Conservation (phyloP, 1,284 basidiomycete genomes). For the Rhizoctonia solani region DNA sequence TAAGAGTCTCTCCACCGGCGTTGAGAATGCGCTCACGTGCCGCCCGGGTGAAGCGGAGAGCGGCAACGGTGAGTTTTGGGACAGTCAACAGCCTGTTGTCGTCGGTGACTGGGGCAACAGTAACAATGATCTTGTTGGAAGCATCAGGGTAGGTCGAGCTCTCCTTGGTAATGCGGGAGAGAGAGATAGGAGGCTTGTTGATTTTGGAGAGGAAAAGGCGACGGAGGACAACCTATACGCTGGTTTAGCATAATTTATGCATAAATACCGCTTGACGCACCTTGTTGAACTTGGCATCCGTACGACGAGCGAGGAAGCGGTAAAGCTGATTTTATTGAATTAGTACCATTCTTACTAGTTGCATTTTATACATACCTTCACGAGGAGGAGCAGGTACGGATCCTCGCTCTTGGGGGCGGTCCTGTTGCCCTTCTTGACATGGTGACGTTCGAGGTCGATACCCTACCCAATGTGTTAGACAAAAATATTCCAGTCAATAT, state of each 20-base stretch:
- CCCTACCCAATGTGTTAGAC: slow-evolving; percentile 67
- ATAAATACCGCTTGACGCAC: slow-evolving; percentile 47
- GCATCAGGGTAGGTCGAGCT: slow-evolving; percentile 71
- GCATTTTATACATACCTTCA: slow-evolving; percentile 73
- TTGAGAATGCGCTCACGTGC: slow-evolving; percentile 95
- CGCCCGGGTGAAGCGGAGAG: slow-evolving; percentile 91
- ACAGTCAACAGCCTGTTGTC: slow-evolving; percentile 87
- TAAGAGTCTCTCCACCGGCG: slow-evolving; percentile 93
- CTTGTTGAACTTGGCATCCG: slow-evolving; percentile 97
- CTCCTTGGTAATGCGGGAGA: slow-evolving; percentile 87
- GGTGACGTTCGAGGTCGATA: slow-evolving; percentile 97
- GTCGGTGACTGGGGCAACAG: slow-evolving; percentile 93
- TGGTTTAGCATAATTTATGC: slow-evolving; percentile 25
- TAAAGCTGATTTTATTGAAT: slow-evolving; percentile 71
- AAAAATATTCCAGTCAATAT: not conserved
- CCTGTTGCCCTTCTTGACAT: slow-evolving; percentile 98
- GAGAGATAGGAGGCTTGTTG: slow-evolving; percentile 96
- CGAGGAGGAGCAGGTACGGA: slow-evolving; percentile 96
- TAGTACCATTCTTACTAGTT: not conserved
- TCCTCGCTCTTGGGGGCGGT: slow-evolving; percentile 98
- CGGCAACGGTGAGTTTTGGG: slow-evolving; percentile 93
- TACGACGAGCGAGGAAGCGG: slow-evolving; percentile 98
- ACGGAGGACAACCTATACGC: slow-evolving; percentile 80
- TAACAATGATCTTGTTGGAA: slow-evolving; percentile 83
- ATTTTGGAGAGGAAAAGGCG: slow-evolving; percentile 96